Evolutionary conservation across 169 alveolate species (phyloP), one percentile per base, ranked within the genome.

Genomic region (Cryptosporidium tyzzeri): DNA sequence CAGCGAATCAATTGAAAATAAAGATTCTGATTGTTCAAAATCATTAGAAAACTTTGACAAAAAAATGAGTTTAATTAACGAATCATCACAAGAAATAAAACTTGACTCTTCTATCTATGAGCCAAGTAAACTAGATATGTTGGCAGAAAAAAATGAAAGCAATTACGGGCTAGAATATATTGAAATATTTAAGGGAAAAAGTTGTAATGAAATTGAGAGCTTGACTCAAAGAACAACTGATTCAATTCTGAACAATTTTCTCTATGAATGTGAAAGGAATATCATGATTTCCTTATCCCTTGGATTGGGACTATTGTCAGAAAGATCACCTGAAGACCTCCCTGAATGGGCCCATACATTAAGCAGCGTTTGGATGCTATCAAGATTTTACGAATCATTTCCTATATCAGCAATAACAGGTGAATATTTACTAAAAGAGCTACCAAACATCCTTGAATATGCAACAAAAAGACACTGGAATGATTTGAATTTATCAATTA

Each of bases 261-360:
- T 80, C 9, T 41, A 61, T 2, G 75, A 62, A 51, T 80, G 89
- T 65, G 89, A 80, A 26, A 59, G n/a, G 29, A 80, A 80, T 35
- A 29, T 80, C 29, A 44, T 80, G 75, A 53, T 41, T 26, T 80
- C 89, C 44, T 50, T 80, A n/a, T 80, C 89, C 21, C 65, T 80
- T 29, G 89, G 89, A 16, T 62, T 80, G 21, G 89, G 89, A 41
- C 7, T 80, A 65, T 26, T 80, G 14, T n/a, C 65, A 14, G 67
- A 65, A 53, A 80, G 65, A 0, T 29, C 69, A 16, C 35, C 51
- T 5, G 69, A 65, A 26, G 44, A 23, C 23, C 10, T 9, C 4
- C 89, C 80, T 8, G 89, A 80, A 44, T 80, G 89, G 89, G 45
- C 62, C 8, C 65, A 80, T 31, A 80, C 89, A n/a, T 50, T 59